Percentiles rank a stretch among this genome's conserved stretches.
phyloP scores from a whole-genome alignment of 768 basidiomycete species.

The Lentinula guzmanii region DNA sequence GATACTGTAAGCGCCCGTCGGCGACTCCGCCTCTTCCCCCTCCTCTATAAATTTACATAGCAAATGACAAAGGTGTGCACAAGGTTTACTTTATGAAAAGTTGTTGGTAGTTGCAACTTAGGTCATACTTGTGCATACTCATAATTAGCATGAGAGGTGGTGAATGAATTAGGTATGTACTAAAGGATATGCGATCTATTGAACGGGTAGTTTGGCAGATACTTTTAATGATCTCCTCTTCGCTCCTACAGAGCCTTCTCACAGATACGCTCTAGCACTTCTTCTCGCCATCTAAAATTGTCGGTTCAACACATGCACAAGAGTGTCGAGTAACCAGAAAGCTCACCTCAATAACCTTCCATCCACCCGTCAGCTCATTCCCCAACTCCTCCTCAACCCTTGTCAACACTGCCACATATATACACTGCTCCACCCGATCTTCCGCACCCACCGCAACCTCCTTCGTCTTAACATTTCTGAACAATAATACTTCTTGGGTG shows the following conservation, averaged over 20 bases:
- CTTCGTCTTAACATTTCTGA: conserved; percentile 85
- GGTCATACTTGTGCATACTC: no score
- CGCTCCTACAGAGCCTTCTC: not conserved
- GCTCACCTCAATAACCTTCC: conserved; percentile 94
- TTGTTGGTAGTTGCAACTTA: no score
- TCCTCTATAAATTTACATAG: no score
- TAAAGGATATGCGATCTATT: not conserved
- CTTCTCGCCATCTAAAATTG: conserved; percentile 21
- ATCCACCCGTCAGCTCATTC: conserved; percentile 93
- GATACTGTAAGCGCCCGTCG: no score
- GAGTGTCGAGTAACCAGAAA: not conserved
- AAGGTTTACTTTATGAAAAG: no score
- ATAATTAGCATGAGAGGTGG: not conserved
- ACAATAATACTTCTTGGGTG: conserved; percentile 90
- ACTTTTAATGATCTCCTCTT: not conserved
- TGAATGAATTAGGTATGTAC: not conserved
- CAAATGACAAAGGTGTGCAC: no score
- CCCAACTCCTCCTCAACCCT: conserved; percentile 82
- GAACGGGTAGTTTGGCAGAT: not conserved
- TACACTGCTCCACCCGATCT: conserved; percentile 88
- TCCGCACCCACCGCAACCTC: conserved; percentile 86
- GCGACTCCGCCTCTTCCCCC: no score
- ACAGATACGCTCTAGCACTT: conserved; percentile 24
- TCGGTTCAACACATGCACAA: conserved; percentile 19
- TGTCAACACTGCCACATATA: conserved; percentile 89